These are phyloP conservation scores for Hypoxylon sp. DNA, from an alignment of 2,329 filamentous ascomycete species.

Conservation along the genomic window DNA sequence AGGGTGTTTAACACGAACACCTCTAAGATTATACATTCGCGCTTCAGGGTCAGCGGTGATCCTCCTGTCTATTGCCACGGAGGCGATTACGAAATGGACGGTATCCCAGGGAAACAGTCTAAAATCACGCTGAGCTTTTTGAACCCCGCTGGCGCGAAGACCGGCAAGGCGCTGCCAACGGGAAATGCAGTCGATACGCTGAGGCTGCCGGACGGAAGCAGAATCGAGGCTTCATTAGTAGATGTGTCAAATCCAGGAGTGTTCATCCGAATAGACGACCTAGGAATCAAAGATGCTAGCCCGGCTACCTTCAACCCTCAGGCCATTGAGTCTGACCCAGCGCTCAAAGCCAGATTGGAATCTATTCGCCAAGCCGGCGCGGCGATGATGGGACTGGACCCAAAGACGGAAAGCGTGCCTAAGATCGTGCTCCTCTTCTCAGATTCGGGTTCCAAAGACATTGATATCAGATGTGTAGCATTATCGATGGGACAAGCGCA, in stretches of 20 bases:
- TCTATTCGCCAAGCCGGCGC: slow-evolving; percentile 56
- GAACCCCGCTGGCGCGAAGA: slow-evolving; percentile 58
- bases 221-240: slow-evolving; percentile 55
- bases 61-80: slow-evolving; percentile 47
- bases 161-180: slow-evolving; percentile 57
- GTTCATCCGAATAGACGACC: slow-evolving; percentile 54
- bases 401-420: slow-evolving; percentile 56
- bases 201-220: slow-evolving; percentile 46
- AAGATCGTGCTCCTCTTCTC: slow-evolving; percentile 59
- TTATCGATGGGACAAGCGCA: slow-evolving; percentile 62
- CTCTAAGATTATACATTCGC: slow-evolving; percentile 54
- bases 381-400: slow-evolving; percentile 57
- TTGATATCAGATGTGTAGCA: slow-evolving; percentile 62
- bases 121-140: slow-evolving; percentile 57
- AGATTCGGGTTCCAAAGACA: slow-evolving; percentile 31
- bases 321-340: slow-evolving; percentile 51
- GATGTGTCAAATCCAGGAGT: slow-evolving; percentile 60
- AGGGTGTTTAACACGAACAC: slow-evolving; percentile 54
- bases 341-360: slow-evolving; percentile 54
- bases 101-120: slow-evolving; percentile 56
- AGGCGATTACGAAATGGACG: slow-evolving; percentile 57
- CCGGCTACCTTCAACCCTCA: slow-evolving; percentile 42
- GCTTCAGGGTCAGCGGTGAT: slow-evolving; percentile 53
- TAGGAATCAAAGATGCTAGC: slow-evolving; percentile 45
- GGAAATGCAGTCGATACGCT: slow-evolving; percentile 54